Evolutionary conservation across 768 basidiomycete species (phyloP).

Genomic region (Lanmaoa rubissima): DNA sequence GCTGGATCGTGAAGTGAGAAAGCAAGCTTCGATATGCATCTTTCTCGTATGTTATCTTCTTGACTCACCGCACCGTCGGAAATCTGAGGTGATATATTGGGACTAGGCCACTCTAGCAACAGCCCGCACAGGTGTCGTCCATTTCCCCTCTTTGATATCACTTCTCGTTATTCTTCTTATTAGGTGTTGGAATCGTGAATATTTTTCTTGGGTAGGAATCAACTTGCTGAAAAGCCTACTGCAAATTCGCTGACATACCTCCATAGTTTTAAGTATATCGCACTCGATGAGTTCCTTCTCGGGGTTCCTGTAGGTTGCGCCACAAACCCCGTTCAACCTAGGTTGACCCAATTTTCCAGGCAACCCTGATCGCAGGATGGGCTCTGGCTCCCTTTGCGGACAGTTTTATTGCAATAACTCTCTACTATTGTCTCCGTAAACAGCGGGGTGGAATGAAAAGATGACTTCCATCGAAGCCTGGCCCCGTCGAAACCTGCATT

Average conservation of each 20-base stretch:
- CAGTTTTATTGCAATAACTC: slow-evolving; percentile 2
- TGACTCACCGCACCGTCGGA: not conserved
- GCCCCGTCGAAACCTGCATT: too few relatives aligned
- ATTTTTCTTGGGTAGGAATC: not conserved
- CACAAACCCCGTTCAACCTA: not conserved
- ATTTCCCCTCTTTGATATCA: too few relatives aligned
- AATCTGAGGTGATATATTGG: not conserved
- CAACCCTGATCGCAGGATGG: not conserved
- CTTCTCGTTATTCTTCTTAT: not conserved
- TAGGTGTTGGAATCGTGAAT: slow-evolving; percentile 11
- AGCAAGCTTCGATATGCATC: slow-evolving; percentile 8
- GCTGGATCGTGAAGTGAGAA: slow-evolving; percentile 5
- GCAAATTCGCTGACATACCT: not conserved
- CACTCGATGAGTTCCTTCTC: not conserved
- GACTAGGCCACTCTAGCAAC: slow-evolving; percentile 8
- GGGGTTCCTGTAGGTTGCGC: not conserved
- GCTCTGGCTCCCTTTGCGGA: not conserved
- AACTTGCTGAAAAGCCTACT: too few relatives aligned
- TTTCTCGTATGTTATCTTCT: slow-evolving; percentile 8
- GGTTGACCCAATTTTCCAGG: not conserved
- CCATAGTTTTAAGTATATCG: slow-evolving; percentile 3
- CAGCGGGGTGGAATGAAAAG: slow-evolving; percentile 10
- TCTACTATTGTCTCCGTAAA: slow-evolving; percentile 12
- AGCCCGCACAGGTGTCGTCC: slow-evolving; percentile 6
- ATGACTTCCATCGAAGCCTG: not conserved